These are phyloP conservation scores for Phaseolus lunatus DNA, from an alignment of 306 rosid genomes.

Conservation along the genomic window DNA sequence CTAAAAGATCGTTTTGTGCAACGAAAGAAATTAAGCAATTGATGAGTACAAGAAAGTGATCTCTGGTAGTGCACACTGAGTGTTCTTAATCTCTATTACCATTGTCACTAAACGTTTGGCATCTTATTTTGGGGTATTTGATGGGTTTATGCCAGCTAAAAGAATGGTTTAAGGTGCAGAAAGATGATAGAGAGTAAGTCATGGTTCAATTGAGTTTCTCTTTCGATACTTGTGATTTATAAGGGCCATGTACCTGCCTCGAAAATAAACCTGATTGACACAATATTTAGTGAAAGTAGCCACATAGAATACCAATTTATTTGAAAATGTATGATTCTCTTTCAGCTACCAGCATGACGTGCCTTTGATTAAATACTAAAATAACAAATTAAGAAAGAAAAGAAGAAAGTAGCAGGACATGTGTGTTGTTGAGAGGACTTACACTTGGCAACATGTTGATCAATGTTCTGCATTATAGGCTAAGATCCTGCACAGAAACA, in stretches of 20 bases:
- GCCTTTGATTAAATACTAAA: slow-evolving; percentile 26
- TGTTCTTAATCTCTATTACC: slow-evolving; percentile 42
- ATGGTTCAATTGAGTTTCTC: slow-evolving; percentile 15
- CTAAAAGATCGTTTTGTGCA: background rate
- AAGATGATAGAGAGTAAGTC: slow-evolving; percentile 45
- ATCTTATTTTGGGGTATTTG: slow-evolving; percentile 48
- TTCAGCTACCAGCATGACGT: slow-evolving; percentile 25
- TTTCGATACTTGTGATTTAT: slow-evolving; percentile 6
- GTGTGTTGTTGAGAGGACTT: slow-evolving; percentile 7
- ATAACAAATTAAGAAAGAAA: slow-evolving; percentile 23
- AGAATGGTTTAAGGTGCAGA: slow-evolving; percentile 44
- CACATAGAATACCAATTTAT: slow-evolving; percentile 18
- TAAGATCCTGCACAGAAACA: slow-evolving; percentile 1
- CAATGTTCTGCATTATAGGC: background rate
- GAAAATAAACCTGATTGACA: slow-evolving; percentile 37
- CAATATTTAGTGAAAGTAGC: slow-evolving; percentile 32
- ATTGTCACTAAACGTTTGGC: slow-evolving; percentile 47
- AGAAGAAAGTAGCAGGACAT: slow-evolving; percentile 38
- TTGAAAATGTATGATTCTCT: slow-evolving; percentile 6
- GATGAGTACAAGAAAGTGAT: background rate
- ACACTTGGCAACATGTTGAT: slow-evolving; percentile 35
- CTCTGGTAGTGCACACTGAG: background rate
- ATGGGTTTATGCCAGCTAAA: slow-evolving; percentile 40
- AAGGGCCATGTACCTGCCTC: slow-evolving; percentile 3
- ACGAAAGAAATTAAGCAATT: background rate